Evolutionary conservation across 1,139 yeast genomes (phyloP).

Genomic region (Yamadazyma epiphylla): DNA sequence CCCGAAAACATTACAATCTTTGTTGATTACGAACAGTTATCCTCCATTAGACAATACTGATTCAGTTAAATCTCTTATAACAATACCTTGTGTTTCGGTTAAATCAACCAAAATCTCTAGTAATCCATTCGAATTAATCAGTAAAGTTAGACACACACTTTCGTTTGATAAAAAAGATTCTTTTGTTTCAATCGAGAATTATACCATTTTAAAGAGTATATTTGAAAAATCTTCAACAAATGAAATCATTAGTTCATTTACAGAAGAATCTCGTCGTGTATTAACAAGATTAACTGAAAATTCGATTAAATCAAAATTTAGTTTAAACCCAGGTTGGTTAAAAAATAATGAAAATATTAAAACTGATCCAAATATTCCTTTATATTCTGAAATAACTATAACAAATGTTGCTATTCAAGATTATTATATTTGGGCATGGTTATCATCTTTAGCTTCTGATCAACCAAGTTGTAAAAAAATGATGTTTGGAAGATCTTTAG

Average conservation of each 20-base stretch:
- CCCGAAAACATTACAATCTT: conserved; percentile 61
- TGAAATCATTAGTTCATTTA: conserved; percentile 60
- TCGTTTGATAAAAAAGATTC: conserved; percentile 67
- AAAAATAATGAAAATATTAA: conserved; percentile 13
- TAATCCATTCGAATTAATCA: conserved; percentile 36
- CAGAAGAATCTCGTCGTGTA: conserved; percentile 71
- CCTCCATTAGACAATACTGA: conserved; percentile 51
- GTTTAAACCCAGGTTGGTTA: conserved; percentile 46
- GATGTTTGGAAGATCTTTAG: conserved; percentile 75
- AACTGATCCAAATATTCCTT: conserved; percentile 29
- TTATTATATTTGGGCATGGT: conserved; percentile 90
- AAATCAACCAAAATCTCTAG: conserved; percentile 59
- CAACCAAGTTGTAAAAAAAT: conserved; percentile 63
- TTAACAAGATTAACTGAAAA: conserved; percentile 53
- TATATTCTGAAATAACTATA: conserved; percentile 48
- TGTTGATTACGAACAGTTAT: conserved; percentile 59
- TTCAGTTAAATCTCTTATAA: conserved; percentile 34
- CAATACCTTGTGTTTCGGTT: conserved; percentile 60
- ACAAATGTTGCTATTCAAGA: conserved; percentile 74
- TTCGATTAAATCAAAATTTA: conserved; percentile 35
- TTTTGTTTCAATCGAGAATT: conserved; percentile 76
- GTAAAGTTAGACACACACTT: conserved; percentile 62
- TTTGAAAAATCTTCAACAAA: conserved; percentile 58
- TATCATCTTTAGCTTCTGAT: conserved; percentile 72
- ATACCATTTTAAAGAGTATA: conserved; percentile 65